Evolutionary conservation across 2,329 filamentous ascomycete species (phyloP).

Genomic region (Trichocomaceae sp.): DNA sequence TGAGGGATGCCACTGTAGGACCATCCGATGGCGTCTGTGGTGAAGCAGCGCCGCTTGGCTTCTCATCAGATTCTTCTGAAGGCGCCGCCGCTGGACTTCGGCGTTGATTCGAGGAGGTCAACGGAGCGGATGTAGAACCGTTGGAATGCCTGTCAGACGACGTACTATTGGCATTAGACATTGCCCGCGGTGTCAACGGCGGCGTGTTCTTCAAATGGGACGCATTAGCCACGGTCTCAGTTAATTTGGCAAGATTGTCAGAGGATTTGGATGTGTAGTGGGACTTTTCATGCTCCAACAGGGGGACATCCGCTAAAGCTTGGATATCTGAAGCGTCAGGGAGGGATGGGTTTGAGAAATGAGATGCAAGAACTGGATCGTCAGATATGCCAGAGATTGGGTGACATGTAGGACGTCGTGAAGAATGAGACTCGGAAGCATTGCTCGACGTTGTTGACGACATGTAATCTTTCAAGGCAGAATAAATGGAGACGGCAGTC

Average conservation of each 20-base stretch:
- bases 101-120: constrained; percentile 19
- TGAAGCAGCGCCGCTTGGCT: constrained; percentile 32
- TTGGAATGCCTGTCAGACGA: constrained; percentile 24
- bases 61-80: constrained; percentile 29
- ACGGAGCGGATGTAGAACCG: constrained; percentile 19
- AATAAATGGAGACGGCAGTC: constrained; percentile 37
- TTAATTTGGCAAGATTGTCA: constrained; percentile 62
- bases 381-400: constrained; percentile 61
- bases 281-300: constrained; percentile 41
- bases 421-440: constrained; percentile 27
- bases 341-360: constrained; percentile 62
- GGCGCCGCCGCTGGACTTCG: constrained; percentile 19
- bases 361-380: constrained; percentile 58
- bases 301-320: constrained; percentile 44
- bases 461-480: constrained; percentile 41
- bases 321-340: constrained; percentile 44
- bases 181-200: constrained; percentile 79
- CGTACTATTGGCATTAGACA: constrained; percentile 57
- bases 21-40: constrained; percentile 34
- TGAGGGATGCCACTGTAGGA: constrained; percentile 62
- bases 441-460: constrained; percentile 30
- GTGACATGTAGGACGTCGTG: constrained; percentile 42
- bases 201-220: constrained; percentile 76
- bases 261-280: constrained; percentile 34
- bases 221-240: constrained; percentile 60